These are phyloP conservation scores for Hypoxylon lenormandii DNA, from an alignment of 495 filamentous ascomycete species.

Conservation along the genomic window DNA sequence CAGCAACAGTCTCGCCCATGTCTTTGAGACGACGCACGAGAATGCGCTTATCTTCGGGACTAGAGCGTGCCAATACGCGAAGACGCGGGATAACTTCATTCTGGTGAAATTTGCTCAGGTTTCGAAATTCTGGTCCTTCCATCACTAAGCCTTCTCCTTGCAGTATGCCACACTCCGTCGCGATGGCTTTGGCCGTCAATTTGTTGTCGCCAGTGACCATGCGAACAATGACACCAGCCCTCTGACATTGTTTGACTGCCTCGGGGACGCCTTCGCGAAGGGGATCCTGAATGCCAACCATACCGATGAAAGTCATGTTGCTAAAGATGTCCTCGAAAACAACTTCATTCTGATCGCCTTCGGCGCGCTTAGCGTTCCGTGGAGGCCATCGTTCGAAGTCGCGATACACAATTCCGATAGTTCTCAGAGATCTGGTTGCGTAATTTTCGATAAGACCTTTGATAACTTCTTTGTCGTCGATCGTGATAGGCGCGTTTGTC, in stretches of 20 bases:
- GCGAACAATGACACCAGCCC: slow-evolving; percentile 83
- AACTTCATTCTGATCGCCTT: slow-evolving; percentile 76
- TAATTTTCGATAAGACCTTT: slow-evolving; percentile 77
- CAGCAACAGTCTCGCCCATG: slow-evolving; percentile 82
- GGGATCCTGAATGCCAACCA: slow-evolving; percentile 90
- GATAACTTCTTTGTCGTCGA: slow-evolving; percentile 70
- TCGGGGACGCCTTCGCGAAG: slow-evolving; percentile 81
- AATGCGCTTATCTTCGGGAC: slow-evolving; percentile 87
- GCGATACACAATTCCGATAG: slow-evolving; percentile 85
- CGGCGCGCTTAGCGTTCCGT: slow-evolving; percentile 69
- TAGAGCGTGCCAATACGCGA: slow-evolving; percentile 86
- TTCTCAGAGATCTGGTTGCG: slow-evolving; percentile 83
- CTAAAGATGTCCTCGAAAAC: slow-evolving; percentile 81
- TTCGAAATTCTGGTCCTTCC: slow-evolving; percentile 86
- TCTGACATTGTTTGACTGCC: slow-evolving; percentile 78
- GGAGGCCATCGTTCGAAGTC: slow-evolving; percentile 94
- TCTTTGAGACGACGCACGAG: slow-evolving; percentile 79
- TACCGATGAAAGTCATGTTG: slow-evolving; percentile 77
- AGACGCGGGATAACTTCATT: slow-evolving; percentile 77
- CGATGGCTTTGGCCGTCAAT: slow-evolving; percentile 83
- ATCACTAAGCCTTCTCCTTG: slow-evolving; percentile 78
- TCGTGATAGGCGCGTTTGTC: slow-evolving; percentile 65
- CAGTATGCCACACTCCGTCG: slow-evolving; percentile 84
- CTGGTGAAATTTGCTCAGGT: slow-evolving; percentile 76
- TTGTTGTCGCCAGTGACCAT: slow-evolving; percentile 94